Evolutionary conservation across 1,284 basidiomycete genomes (phyloP).

Genomic region (Melampsora abietis-canadensis): DNA sequence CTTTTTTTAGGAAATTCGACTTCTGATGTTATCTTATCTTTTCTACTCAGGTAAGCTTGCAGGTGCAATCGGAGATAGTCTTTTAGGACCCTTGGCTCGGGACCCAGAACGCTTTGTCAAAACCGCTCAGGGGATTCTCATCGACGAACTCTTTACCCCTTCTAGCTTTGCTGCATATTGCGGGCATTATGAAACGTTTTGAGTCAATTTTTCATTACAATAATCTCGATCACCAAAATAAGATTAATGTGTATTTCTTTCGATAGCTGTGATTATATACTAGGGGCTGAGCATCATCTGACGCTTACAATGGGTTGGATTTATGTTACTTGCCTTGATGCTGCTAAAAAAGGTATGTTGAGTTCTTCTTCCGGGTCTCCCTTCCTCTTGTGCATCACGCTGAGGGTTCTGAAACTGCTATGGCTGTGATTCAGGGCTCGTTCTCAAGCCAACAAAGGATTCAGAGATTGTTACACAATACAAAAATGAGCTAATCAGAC

Average conservation of each 20-base stretch:
- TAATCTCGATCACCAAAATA: not conserved
- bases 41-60: too few relatives aligned
- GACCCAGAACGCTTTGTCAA: slow-evolving; percentile 20
- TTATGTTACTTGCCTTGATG: slow-evolving; percentile 36
- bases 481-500: not conserved
- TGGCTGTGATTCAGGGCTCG: not conserved
- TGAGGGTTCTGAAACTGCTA: not conserved
- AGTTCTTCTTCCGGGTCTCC: not conserved
- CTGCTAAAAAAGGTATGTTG: slow-evolving; percentile 28
- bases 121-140: slow-evolving; percentile 16
- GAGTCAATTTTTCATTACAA: not conserved
- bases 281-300: slow-evolving; percentile 15
- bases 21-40: too few relatives aligned
- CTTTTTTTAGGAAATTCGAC: not conserved
- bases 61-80: not conserved
- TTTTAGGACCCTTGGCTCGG: not conserved
- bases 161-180: slow-evolving; percentile 7
- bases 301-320: slow-evolving; percentile 20
- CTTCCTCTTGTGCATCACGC: not conserved
- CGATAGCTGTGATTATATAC: slow-evolving; percentile 13
- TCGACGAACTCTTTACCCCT: slow-evolving; percentile 12
- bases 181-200: not conserved
- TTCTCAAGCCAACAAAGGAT: not conserved
- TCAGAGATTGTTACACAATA: not conserved
- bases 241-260: slow-evolving; percentile 4